Evolutionary conservation across 495 filamentous ascomycete genomes (phyloP).

Genomic region (Astrothelium subdiscretum): DNA sequence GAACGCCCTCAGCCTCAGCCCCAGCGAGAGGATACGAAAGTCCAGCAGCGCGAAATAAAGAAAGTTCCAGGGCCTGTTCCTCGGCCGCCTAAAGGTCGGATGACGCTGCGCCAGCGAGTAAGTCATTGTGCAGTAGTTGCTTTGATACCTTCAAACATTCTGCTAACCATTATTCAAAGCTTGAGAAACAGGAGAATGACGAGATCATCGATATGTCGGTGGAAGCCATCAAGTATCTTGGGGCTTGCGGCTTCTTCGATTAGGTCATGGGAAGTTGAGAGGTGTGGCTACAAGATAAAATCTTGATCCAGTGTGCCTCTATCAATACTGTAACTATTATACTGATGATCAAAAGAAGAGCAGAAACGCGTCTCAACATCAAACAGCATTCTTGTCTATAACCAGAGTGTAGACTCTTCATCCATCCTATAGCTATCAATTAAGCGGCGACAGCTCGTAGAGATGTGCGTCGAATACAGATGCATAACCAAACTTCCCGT

Average conservation of each 20-base stretch:
- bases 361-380: no score
- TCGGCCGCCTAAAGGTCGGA: no score
- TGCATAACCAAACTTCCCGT: no score
- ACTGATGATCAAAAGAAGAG: no score
- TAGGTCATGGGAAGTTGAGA: not conserved
- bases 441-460: no score
- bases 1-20: not conserved
- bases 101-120: not conserved
- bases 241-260: conserved; percentile 21
- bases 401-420: no score
- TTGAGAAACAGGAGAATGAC: conserved; percentile 19
- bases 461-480: no score
- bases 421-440: no score
- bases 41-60: not conserved
- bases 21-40: not conserved
- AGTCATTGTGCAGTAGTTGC: not conserved
- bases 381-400: no score
- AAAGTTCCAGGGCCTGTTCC: no score
- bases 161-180: not conserved
- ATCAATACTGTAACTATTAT: no score
- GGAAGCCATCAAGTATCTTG: conserved; percentile 28
- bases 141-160: not conserved
- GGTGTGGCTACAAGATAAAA: not conserved
- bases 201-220: conserved; percentile 21
- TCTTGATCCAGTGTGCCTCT: no score